These are phyloP conservation scores for Pneumocystis jirovecii DNA, from an alignment of 1,139 yeast species.

Conservation along the genomic window DNA sequence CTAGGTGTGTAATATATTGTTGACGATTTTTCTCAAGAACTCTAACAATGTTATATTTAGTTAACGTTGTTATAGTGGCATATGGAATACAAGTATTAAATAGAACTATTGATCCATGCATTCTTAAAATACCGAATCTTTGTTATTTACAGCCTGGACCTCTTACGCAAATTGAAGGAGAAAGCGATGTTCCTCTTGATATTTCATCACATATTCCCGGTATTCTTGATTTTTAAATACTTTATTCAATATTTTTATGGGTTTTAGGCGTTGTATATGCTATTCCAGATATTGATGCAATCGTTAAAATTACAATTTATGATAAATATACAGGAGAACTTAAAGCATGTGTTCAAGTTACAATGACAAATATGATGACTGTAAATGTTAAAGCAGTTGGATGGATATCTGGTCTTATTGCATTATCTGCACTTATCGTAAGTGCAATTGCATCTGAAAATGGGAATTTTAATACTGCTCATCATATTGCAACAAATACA, in stretches of 20 bases:
- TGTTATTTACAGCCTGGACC: constrained; percentile 87
- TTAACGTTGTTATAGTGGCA: constrained; percentile 52
- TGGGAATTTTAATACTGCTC: constrained; percentile 87
- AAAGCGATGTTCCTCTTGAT: constrained; percentile 27
- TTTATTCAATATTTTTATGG: neutral
- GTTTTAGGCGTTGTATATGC: constrained; percentile 50
- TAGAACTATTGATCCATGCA: constrained; percentile 48
- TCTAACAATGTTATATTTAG: constrained; percentile 19
- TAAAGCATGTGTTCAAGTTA: constrained; percentile 87
- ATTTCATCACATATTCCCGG: constrained; percentile 51
- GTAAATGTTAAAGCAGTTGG: constrained; percentile 90
- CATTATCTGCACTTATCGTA: constrained; percentile 73
- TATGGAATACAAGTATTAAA: constrained; percentile 66
- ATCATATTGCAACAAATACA: constrained; percentile 91
- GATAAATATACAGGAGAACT: constrained; percentile 28
- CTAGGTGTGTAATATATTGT: constrained; percentile 17
- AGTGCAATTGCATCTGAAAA: constrained; percentile 76
- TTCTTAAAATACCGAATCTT: constrained; percentile 35
- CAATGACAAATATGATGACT: constrained; percentile 74
- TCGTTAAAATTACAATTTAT: constrained; percentile 60
- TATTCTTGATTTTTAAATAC: neutral
- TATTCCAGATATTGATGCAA: constrained; percentile 87
- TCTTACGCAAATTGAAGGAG: constrained; percentile 49
- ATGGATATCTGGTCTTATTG: constrained; percentile 91
- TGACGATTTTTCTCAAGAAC: neutral